Conservation (phyloP, 805 yeast genomes). For the Wickerhamomyces chambardii region DNA sequence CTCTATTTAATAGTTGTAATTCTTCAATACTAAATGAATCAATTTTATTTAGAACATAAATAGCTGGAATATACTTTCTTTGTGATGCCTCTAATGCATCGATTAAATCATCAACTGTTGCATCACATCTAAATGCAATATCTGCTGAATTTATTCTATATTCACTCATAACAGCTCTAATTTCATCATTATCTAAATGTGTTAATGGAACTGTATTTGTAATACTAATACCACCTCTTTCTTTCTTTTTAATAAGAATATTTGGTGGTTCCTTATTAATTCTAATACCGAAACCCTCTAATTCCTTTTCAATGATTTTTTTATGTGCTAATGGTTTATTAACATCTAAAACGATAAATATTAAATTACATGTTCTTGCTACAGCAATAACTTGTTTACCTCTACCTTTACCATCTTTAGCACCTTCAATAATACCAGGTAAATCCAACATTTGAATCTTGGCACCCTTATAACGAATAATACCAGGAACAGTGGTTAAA, state of each 20-base stretch:
- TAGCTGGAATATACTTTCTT: conserved; percentile 91
- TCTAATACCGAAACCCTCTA: conserved; percentile 97
- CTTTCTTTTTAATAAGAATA: conserved; percentile 85
- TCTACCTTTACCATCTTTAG: conserved; percentile 87
- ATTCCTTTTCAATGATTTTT: conserved; percentile 85
- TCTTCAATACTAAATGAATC: conserved; percentile 94
- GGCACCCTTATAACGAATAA: conserved; percentile 93
- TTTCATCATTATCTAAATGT: conserved; percentile 85
- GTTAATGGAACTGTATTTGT: conserved; percentile 92
- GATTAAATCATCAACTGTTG: conserved; percentile 93
- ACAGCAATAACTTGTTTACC: conserved; percentile 98
- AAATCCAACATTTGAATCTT: conserved; percentile 92
- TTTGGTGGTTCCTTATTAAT: conserved; percentile 90
- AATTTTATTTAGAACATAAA: conserved; percentile 91
- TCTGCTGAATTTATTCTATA: conserved; percentile 94
- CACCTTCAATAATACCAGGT: conserved; percentile 89
- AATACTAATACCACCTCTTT: conserved; percentile 90
- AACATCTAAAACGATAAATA: conserved; percentile 91
- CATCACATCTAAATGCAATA: conserved; percentile 94
- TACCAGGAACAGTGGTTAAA: conserved; percentile 95
- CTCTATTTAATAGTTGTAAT: conserved; percentile 79
- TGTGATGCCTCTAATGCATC: conserved; percentile 88
- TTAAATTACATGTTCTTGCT: conserved; percentile 92
- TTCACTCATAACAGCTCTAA: conserved; percentile 93
- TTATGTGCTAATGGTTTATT: conserved; percentile 94